Evolutionary conservation across 2,329 filamentous ascomycete genomes (phyloP).

Genomic region (Curvularia lunata): DNA sequence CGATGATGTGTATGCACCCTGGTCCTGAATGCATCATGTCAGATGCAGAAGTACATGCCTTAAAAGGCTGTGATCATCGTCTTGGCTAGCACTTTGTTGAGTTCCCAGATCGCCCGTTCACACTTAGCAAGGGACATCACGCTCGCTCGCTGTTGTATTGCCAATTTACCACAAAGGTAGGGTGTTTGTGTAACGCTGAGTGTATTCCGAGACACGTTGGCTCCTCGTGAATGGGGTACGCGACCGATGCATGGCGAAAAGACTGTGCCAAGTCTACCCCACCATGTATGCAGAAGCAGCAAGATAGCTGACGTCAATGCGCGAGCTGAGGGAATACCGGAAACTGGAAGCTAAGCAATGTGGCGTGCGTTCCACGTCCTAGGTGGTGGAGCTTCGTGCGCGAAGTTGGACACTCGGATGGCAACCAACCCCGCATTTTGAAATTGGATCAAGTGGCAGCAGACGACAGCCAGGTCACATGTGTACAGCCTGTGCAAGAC

Average conservation of each 20-base stretch:
- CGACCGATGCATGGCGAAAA: constrained; percentile 9
- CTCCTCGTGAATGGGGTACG: neutral
- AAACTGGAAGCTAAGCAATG: constrained; percentile 11
- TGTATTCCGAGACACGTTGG: neutral
- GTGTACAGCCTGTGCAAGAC: neutral
- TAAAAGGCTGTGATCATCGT: constrained; percentile 19
- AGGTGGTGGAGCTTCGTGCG: constrained; percentile 1
- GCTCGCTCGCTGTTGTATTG: neutral
- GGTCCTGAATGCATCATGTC: constrained; percentile 23
- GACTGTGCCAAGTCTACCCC: constrained; percentile 17
- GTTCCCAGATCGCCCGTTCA: neutral
- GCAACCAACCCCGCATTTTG: constrained; percentile 5
- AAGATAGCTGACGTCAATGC: constrained; percentile 21
- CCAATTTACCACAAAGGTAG: neutral
- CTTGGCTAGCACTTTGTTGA: constrained; percentile 17
- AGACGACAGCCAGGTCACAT: neutral
- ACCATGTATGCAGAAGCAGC: neutral
- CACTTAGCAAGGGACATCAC: neutral
- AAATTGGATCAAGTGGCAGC: neutral
- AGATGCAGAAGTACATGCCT: constrained; percentile 21
- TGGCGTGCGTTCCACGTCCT: constrained; percentile 9
- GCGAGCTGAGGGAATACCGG: constrained; percentile 15
- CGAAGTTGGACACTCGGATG: neutral
- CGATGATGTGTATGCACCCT: constrained; percentile 23
- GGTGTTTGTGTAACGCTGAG: neutral